Evolutionary conservation across 1,284 basidiomycete species (phyloP).

Genomic region (Neonothopanus nambi): DNA sequence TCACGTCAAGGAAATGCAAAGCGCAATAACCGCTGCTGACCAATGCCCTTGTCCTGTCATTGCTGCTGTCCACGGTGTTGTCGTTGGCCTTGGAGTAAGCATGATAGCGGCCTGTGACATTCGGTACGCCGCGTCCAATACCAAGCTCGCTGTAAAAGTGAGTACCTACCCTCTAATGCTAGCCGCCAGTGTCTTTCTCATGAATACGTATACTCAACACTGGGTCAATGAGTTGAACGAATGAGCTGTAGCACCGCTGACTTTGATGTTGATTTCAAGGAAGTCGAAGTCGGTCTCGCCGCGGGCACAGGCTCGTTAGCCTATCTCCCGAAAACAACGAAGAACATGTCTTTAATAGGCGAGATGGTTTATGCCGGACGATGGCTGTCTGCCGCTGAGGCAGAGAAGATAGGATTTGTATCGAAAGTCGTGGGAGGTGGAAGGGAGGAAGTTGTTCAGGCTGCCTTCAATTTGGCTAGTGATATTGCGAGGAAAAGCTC

Average conservation of each 20-base stretch:
- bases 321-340: constrained; percentile 79
- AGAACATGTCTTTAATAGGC: constrained; percentile 74
- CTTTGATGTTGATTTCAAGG: constrained; percentile 42
- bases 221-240: too few species aligned
- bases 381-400: constrained; percentile 71
- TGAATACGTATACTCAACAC: background rate
- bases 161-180: constrained; percentile 8
- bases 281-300: constrained; percentile 88
- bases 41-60: constrained; percentile 85
- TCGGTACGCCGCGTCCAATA: constrained; percentile 66
- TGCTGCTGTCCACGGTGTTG: constrained; percentile 76
- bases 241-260: too few species aligned
- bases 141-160: constrained; percentile 81
- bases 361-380: constrained; percentile 84
- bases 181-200: background rate
- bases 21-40: constrained; percentile 70
- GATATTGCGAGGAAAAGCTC: constrained; percentile 80
- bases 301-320: constrained; percentile 92
- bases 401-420: constrained; percentile 74
- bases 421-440: constrained; percentile 75
- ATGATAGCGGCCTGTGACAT: constrained; percentile 83
- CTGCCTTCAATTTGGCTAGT: constrained; percentile 67
- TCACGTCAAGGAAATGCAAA: constrained; percentile 67
- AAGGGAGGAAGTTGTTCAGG: constrained; percentile 53
- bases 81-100: constrained; percentile 78